Evolutionary conservation across 1,139 yeast genomes (phyloP).

Genomic region (Scheffersomyces titani): DNA sequence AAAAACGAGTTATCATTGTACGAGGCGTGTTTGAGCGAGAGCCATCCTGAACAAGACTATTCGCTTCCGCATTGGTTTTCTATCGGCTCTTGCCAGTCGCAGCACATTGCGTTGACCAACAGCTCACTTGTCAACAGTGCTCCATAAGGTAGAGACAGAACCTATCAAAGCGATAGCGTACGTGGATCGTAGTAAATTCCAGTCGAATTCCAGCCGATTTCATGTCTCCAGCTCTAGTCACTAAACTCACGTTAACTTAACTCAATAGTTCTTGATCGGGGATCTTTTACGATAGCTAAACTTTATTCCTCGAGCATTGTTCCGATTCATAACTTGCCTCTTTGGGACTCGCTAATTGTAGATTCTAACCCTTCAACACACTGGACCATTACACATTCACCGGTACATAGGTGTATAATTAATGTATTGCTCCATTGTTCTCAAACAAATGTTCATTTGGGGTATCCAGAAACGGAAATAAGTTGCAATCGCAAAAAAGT

Average conservation of each 20-base stretch:
- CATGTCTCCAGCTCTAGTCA: no score
- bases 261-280: no score
- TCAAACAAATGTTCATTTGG: neutral
- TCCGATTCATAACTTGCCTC: neutral
- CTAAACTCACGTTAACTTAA: no score
- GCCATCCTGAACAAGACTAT: neutral
- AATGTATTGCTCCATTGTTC: neutral
- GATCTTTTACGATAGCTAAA: neutral
- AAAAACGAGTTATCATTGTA: neutral
- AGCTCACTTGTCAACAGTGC: neutral
- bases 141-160: neutral
- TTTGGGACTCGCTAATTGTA: neutral
- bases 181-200: no score
- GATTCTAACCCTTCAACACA: neutral
- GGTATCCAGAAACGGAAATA: neutral
- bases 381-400: neutral
- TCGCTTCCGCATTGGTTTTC: neutral
- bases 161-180: neutral
- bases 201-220: no score
- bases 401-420: no score
- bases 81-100: neutral
- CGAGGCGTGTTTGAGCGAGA: neutral
- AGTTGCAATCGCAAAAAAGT: neutral
- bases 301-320: neutral
- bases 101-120: neutral